Evolutionary conservation across 2,329 filamentous ascomycete genomes (phyloP).

Genomic region (Ophiosphaerella korrae): DNA sequence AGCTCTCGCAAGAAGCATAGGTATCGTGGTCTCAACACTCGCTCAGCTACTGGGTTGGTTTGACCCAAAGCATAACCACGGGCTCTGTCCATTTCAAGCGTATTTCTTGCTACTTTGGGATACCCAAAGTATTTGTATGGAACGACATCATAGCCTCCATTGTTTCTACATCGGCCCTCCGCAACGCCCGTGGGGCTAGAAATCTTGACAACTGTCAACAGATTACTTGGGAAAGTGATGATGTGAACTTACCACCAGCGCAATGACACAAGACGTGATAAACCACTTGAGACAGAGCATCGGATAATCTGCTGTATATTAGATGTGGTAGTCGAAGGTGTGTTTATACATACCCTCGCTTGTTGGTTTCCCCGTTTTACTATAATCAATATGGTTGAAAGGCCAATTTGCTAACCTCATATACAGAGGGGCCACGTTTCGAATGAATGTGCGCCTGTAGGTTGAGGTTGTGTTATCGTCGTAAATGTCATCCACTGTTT

Average conservation of each 20-base stretch:
- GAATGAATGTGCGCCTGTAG: conserved; percentile 38
- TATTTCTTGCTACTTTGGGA: conserved; percentile 37
- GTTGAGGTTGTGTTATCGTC: conserved; percentile 32
- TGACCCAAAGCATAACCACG: conserved; percentile 9
- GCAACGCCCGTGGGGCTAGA: conserved; percentile 20
- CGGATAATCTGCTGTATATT: conserved; percentile 21
- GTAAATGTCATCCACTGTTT: conserved; percentile 40
- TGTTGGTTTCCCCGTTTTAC: conserved; percentile 21
- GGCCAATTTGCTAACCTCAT: conserved; percentile 41
- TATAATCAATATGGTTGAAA: conserved; percentile 33
- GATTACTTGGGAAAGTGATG: neutral
- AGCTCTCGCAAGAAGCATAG: conserved; percentile 35
- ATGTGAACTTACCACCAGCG: conserved; percentile 23
- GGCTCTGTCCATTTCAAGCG: conserved; percentile 25
- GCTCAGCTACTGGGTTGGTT: conserved; percentile 31
- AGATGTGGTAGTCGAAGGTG: neutral
- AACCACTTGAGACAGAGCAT: conserved; percentile 39
- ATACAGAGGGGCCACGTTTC: conserved; percentile 32
- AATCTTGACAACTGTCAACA: conserved; percentile 19
- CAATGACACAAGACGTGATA: conserved; percentile 29
- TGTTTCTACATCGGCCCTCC: conserved; percentile 21
- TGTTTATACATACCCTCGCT: conserved; percentile 19
- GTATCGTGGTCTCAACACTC: conserved; percentile 32
- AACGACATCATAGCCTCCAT: conserved; percentile 33
- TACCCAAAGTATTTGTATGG: conserved; percentile 39